phyloP scores from a whole-genome alignment of 2,329 filamentous ascomycete species.

The Botrytis deweyae region DNA sequence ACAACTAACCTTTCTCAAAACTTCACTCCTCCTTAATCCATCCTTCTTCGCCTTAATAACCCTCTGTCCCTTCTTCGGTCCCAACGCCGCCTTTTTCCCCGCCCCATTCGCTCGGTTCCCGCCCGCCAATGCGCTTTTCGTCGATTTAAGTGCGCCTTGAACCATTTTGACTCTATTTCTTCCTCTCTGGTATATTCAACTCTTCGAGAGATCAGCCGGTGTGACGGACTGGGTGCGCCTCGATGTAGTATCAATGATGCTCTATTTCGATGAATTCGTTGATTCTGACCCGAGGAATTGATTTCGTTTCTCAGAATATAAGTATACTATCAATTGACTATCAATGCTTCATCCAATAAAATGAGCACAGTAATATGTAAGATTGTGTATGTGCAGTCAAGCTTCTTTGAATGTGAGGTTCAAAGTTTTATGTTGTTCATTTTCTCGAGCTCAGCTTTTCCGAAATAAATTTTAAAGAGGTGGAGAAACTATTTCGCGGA shows the following conservation, averaged over 20 bases:
- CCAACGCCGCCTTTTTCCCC: slow-evolving; percentile 41
- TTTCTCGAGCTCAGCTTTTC: background rate
- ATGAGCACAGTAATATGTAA: background rate
- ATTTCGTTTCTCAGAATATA: background rate
- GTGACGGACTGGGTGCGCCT: too few relatives aligned
- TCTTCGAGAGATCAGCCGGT: background rate
- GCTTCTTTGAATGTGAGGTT: background rate
- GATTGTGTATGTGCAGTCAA: background rate
- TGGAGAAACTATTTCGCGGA: slow-evolving; percentile 13
- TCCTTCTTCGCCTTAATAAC: slow-evolving; percentile 67
- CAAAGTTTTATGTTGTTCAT: background rate
- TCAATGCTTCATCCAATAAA: background rate
- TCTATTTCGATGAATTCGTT: background rate
- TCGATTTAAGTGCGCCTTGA: slow-evolving; percentile 39
- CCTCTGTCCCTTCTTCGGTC: slow-evolving; percentile 57
- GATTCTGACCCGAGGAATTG: background rate
- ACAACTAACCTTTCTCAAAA: slow-evolving; percentile 57
- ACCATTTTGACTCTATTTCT: slow-evolving; percentile 31
- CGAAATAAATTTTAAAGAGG: background rate
- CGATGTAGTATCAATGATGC: background rate
- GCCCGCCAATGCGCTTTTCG: slow-evolving; percentile 26
- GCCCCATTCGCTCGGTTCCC: slow-evolving; percentile 8
- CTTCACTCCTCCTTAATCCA: slow-evolving; percentile 57
- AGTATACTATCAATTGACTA: background rate
- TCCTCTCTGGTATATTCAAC: background rate